A percentile compares a stretch with the other conserved stretches of the same genome.
Evolutionary conservation across 306 rosid species (phyloP).

Genomic region (Citrullus colocynthis): DNA sequence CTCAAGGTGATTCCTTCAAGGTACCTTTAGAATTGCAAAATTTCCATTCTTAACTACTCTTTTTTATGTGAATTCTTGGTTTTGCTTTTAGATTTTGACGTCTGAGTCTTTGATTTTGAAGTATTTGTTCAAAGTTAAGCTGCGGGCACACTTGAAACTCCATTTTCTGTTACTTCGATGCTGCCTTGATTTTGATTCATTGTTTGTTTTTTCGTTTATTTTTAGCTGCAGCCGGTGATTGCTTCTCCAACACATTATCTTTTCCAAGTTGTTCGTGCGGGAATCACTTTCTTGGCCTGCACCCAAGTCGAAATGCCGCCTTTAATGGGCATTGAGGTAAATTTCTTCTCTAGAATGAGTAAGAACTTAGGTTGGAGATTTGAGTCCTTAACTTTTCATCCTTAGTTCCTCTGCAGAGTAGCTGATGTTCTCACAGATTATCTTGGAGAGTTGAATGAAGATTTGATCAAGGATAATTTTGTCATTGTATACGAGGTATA

Average conservation of each 20-base stretch:
- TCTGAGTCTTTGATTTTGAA: not conserved
- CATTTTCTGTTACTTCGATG: not conserved
- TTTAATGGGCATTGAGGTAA: slow-evolving; percentile 89
- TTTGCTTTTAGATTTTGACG: not conserved
- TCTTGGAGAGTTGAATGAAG: slow-evolving; percentile 89
- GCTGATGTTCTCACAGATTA: slow-evolving; percentile 83
- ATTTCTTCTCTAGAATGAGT: not conserved
- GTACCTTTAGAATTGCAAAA: slow-evolving; percentile 12
- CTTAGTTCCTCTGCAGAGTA: slow-evolving; percentile 92
- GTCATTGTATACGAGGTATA: slow-evolving; percentile 76
- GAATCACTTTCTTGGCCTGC: slow-evolving; percentile 91
- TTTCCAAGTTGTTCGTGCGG: slow-evolving; percentile 79
- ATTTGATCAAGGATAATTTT: slow-evolving; percentile 75
- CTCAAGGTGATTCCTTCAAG: slow-evolving; percentile 78
- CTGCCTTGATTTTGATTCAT: not conserved
- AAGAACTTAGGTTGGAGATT: not conserved
- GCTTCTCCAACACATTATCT: slow-evolving; percentile 97
- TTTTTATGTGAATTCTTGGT: not conserved
- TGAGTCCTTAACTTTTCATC: slow-evolving; percentile 24
- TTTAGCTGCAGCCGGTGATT: slow-evolving; percentile 72
- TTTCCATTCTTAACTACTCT: not conserved
- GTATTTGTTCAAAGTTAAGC: not conserved
- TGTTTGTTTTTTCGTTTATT: not conserved
- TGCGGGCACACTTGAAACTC: not conserved
- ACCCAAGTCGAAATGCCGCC: slow-evolving; percentile 98